These are phyloP conservation scores for Sporobolomyces phaffii DNA, from an alignment of 768 basidiomycete species.

Conservation along the genomic window DNA sequence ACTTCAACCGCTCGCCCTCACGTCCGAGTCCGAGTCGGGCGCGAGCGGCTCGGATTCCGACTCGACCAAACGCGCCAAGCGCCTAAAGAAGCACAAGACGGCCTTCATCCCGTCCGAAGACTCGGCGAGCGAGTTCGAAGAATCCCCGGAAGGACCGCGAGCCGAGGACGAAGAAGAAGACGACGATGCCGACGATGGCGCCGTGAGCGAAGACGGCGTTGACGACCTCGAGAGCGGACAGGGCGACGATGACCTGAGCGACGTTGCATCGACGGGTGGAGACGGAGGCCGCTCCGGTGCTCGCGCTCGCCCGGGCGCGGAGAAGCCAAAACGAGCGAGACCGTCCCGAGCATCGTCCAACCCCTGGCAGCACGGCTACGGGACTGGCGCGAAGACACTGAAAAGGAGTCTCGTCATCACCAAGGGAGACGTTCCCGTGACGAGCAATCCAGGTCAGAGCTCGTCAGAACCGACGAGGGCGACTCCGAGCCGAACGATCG, in stretches of 20 bases:
- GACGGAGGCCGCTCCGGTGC: no score
- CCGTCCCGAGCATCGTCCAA: no score
- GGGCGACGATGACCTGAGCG: constrained; percentile 6
- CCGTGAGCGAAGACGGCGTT: background rate
- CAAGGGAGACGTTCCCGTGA: background rate
- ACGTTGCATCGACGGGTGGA: background rate
- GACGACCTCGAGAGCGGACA: background rate
- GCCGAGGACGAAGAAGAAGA: background rate
- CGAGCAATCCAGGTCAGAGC: no score
- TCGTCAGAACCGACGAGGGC: background rate
- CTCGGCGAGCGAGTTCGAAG: constrained; percentile 1
- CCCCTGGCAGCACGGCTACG: background rate
- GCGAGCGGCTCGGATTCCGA: constrained; percentile 6
- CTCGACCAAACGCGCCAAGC: background rate
- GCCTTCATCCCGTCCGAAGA: background rate
- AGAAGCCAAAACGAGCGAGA: background rate
- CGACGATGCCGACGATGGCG: background rate
- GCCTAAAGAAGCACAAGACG: background rate
- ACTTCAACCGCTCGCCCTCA: background rate
- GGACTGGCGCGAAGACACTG: background rate
- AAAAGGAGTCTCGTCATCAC: constrained; percentile 8
- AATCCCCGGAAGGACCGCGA: background rate
- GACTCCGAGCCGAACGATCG: background rate
- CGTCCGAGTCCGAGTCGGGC: background rate
- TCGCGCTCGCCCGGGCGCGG: no score